phyloP scores from a whole-genome alignment of 148 eudicot genomes.

The Dysphania ambrosioides region DNA sequence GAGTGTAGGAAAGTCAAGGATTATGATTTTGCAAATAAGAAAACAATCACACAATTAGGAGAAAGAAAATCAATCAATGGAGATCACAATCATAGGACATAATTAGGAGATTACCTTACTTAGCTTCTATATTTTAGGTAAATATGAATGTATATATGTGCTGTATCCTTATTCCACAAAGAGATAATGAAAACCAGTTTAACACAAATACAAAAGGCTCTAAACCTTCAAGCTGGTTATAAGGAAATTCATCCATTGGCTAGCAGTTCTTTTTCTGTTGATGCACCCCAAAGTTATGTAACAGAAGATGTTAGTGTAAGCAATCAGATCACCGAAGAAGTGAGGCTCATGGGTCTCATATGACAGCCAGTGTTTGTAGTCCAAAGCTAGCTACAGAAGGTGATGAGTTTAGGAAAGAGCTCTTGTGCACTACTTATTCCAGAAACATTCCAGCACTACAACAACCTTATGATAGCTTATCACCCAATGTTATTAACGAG shows the following conservation, averaged over 20 bases:
- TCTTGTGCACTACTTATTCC: slow-evolving; percentile 95
- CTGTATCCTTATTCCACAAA: too few relatives aligned
- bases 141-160: too few relatives aligned
- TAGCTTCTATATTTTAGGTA: too few relatives aligned
- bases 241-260: slow-evolving; percentile 55
- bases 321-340: slow-evolving; percentile 72
- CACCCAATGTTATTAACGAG: slow-evolving; percentile 30
- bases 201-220: too few relatives aligned
- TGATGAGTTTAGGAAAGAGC: slow-evolving; percentile 62
- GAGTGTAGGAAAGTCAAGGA: too few relatives aligned
- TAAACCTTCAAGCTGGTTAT: too few relatives aligned
- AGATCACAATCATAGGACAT: too few relatives aligned
- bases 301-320: slow-evolving; percentile 41
- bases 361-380: slow-evolving; percentile 93
- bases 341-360: slow-evolving; percentile 71
- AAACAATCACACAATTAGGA: too few relatives aligned
- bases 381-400: slow-evolving; percentile 60
- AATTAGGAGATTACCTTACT: too few relatives aligned
- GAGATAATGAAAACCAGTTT: too few relatives aligned
- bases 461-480: slow-evolving; percentile 30
- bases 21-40: too few relatives aligned
- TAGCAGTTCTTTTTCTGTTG: slow-evolving; percentile 83
- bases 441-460: slow-evolving; percentile 46
- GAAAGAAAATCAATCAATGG: too few relatives aligned
- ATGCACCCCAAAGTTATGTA: slow-evolving; percentile 58